Base-by-base conservation (phyloP, 371 early-diverging fungal species). In the Mortierella sp. region DNA sequence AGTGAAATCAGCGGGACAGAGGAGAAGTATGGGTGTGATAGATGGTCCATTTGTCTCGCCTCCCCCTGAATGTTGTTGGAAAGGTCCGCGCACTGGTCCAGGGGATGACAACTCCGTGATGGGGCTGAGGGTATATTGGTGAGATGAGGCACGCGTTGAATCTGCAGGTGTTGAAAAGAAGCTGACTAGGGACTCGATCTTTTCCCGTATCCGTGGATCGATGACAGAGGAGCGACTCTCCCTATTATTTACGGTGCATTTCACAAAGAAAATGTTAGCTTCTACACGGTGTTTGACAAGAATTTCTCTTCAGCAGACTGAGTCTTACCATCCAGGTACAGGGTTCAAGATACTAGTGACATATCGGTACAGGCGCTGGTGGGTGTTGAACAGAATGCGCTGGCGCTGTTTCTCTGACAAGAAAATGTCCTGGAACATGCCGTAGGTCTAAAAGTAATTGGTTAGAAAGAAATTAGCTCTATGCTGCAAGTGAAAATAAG, bases 311-410 rank as follows among this genome's bases (percentile, higher is more conserved):
- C 16, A 40, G 44, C 11, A 48, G 46, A 43, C 19, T 31, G 43
- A 14, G 31, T 40, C 79, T 72, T 82, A 86, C 89, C 89, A 88
- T 54, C 87, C 88, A 51, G 88, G 89, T 0, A 83, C 82, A n/a
- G 87, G 81, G 19, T 80, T 87, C 28, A 87, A 50, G 21, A 88
- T 79, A 8, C 71, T 72, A 8, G 88, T 88, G 16, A 88, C 87
- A 78, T 88, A 83, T 46, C 88, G 82, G 43, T 89, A 89, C 6
- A 89, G 75, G 4, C 89, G 81, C 48, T 89, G 88, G 72, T 89
- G 87, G 5, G 82, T 82, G 24, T 82, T 85, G 59, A 88, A 87
- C 43, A 89, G 57, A 26, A 85, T 83, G 8, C 87, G 75, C 70
- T 88, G 88, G 13, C 89, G 77, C 64, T 87, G 88, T 46, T 69